Evolutionary conservation across 2,329 filamentous ascomycete genomes (phyloP).

Genomic region (Aureobasidium sp.): DNA sequence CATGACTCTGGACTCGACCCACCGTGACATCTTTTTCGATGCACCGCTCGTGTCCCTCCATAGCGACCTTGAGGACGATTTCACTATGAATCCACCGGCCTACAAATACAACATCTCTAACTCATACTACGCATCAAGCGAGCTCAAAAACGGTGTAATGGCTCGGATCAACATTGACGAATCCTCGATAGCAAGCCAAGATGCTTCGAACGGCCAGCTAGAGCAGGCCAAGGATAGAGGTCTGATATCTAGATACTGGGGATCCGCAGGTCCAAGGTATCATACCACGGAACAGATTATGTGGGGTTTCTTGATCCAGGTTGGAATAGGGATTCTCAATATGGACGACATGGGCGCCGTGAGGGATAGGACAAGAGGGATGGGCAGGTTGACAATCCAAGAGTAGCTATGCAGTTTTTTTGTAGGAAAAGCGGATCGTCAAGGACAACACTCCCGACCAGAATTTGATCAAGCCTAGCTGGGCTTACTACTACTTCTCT

Average conservation of each 20-base stretch:
- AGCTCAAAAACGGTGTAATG: neutral
- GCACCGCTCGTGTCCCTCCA: neutral
- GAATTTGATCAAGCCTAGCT: no score
- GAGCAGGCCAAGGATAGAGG: neutral
- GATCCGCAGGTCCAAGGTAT: neutral
- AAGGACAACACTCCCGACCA: no score
- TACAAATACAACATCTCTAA: constrained; percentile 13
- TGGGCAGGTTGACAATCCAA: no score
- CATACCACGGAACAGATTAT: neutral
- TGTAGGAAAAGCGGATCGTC: no score
- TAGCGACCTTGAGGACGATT: neutral
- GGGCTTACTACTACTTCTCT: no score
- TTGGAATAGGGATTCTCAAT: neutral
- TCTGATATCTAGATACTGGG: neutral
- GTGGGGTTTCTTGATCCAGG: neutral
- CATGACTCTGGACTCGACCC: constrained; percentile 23
- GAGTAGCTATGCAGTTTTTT: no score
- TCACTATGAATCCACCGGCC: neutral
- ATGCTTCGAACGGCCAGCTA: neutral
- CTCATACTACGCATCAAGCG: constrained; percentile 10
- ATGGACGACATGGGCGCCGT: neutral
- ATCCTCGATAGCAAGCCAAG: neutral
- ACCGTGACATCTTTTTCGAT: constrained; percentile 49
- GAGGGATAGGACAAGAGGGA: neutral
- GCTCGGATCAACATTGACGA: neutral